phyloP scores from a whole-genome alignment of 257 asterid species.

The Nicotiana sylvestris region DNA sequence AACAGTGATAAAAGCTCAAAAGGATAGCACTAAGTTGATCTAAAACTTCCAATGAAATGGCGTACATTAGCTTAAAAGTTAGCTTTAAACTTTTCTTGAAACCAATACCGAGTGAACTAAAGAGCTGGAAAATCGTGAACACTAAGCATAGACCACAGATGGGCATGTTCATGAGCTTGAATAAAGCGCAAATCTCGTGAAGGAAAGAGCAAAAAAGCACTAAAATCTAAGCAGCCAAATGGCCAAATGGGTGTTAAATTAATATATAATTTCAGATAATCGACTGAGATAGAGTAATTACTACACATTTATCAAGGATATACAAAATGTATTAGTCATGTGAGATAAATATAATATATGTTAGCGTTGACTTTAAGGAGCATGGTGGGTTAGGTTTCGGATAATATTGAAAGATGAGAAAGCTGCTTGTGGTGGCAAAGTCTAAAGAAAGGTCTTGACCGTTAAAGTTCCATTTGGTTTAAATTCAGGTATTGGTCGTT shows the following conservation, averaged over 20 bases:
- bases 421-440: slow-evolving; percentile 9
- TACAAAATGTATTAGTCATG: background rate
- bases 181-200: slow-evolving; percentile 22
- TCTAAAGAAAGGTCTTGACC: slow-evolving; percentile 1
- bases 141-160: slow-evolving; percentile 11
- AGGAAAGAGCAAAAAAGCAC: slow-evolving; percentile 9
- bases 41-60: background rate
- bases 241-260: background rate
- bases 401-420: background rate
- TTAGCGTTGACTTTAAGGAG: slow-evolving; percentile 23
- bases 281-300: background rate
- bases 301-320: background rate
- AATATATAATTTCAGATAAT: background rate
- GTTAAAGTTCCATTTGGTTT: slow-evolving; percentile 7
- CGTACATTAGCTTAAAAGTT: background rate
- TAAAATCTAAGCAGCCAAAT: slow-evolving; percentile 3
- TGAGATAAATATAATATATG: background rate
- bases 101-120: slow-evolving; percentile 17
- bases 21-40: background rate
- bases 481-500: background rate
- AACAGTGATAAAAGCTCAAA: background rate
- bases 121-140: slow-evolving; percentile 30
- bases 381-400: background rate
- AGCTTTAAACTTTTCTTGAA: slow-evolving; percentile 21
- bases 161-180: slow-evolving; percentile 7